Evolutionary conservation across 1,139 yeast species (phyloP), one percentile per base, ranked within the genome.

Genomic region (Protomyces macrosporus): DNA sequence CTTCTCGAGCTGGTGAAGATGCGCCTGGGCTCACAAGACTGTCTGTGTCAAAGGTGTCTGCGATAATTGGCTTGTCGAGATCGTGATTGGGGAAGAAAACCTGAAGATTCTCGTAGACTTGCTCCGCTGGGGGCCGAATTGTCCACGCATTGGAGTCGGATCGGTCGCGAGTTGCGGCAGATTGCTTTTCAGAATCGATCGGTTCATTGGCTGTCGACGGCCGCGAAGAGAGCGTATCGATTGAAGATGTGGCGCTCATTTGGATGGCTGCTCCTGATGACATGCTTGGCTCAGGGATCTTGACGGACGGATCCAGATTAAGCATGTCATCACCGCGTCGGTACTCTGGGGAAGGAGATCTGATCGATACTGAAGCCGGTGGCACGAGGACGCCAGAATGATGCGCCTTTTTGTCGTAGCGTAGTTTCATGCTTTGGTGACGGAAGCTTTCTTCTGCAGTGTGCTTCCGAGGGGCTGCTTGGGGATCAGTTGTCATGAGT

Each of bases 51-150:
- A 73, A 72, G 0, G 76, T 75, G 57, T 88, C 91, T 71, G 89
- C 93, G 45, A 91, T 83, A 48, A 93, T 90, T 0, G 98, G 96
- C 71, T 88, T 88, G 72, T 95, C 98, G 67, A 95, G 81, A 75
- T 93, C 93, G 0, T 98, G 86, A 69, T 88, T 82, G 0, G 98
- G 98, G 78, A 95, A 95, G 73, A 89, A 95, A 71, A 84, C 83
- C 71, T 93, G 98, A 69, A 95, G 81, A 71, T 95, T 90, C 65
- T 90, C 90, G 72, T 90, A 93, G 45, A 95, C 87, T 58, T 88
- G 95, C 71, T 93, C 98, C 0, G 96, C 87, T 0, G 98, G 91
- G 1, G 99, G 99, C 72, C 98, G 84, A 5, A 93, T 86, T 9
- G 86, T 83, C 84, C 73, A 74, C 6, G 37, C 53, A 42, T 5